A percentile compares a stretch with the other conserved stretches of the same genome.
These are phyloP conservation scores for Erodium texanum DNA, from an alignment of 441 rosid genomes.

Conservation along the genomic window DNA sequence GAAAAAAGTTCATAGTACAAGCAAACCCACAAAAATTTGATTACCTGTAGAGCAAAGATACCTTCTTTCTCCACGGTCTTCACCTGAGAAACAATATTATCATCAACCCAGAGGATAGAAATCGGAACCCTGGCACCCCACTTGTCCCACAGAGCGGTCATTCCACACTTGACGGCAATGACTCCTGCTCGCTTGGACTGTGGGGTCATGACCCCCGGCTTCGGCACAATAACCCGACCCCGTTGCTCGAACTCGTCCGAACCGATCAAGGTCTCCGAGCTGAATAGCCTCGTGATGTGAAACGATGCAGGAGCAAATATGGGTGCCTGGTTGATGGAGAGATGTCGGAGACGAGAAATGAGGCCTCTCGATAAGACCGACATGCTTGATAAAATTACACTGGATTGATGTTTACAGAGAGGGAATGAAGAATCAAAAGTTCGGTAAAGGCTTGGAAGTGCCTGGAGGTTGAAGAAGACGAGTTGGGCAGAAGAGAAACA, in stretches of 20 bases:
- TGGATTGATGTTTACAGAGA: background rate
- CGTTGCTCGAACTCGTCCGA: slow-evolving; percentile 27
- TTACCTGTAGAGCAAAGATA: slow-evolving; percentile 63
- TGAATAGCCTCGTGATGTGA: slow-evolving; percentile 30
- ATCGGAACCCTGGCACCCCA: slow-evolving; percentile 92
- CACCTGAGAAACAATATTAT: slow-evolving; percentile 85
- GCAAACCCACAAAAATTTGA: background rate
- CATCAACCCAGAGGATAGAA: slow-evolving; percentile 84
- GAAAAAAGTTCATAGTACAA: background rate
- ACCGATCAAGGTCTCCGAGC: slow-evolving; percentile 32
- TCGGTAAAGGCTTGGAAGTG: background rate
- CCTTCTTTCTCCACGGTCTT: slow-evolving; percentile 91
- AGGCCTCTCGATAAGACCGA: slow-evolving; percentile 65
- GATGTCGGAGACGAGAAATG: slow-evolving; percentile 45
- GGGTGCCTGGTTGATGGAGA: slow-evolving; percentile 17
- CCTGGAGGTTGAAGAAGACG: background rate
- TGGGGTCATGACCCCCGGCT: slow-evolving; percentile 49
- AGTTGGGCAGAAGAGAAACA: background rate
- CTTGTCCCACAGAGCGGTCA: slow-evolving; percentile 92
- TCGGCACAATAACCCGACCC: slow-evolving; percentile 49
- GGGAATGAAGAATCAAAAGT: background rate
- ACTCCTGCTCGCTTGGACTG: slow-evolving; percentile 67
- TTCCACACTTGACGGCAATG: slow-evolving; percentile 88
- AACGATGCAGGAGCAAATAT: slow-evolving; percentile 6
- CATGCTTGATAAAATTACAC: slow-evolving; percentile 24